Evolutionary conservation across 1,139 yeast genomes (phyloP), one percentile per base, ranked within the genome.

Genomic region (Zygoascus hellenicus): DNA sequence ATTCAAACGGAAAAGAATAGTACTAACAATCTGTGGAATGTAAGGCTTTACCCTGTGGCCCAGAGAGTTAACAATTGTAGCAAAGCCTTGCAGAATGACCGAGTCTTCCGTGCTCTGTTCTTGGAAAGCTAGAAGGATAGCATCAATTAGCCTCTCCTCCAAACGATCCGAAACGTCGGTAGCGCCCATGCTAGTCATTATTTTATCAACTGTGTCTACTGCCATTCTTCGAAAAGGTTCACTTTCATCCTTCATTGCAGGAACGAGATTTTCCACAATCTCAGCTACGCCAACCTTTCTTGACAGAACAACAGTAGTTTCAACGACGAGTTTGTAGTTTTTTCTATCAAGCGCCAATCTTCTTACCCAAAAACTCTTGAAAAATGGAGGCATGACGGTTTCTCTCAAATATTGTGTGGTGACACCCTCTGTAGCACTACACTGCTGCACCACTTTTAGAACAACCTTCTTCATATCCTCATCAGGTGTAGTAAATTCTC

Each of bases 401-500:
- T 70, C 72, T 34, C 68, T 65, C 19, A 81, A 59, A 48, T 72
- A 72, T 13, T 57, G 60, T 7, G 74, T 69, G 4, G 78, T 74
- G 15, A 80, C 71, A 10, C 77, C 76, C 13, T 77, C 79, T 1
- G 81, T 69, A 2, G 69, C 63, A 26, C 80, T 66, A 56, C 84
- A 77, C 53, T 79, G 81, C 51, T 77, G 81, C 13, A 81, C 66
- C 7, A 80, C 82, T 32, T 69, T 69, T 46, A 92, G 66, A 3
- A 90, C 83, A 0, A 92, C 77, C 53, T 77, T 77, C 58, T 80
- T 80, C 94, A 92, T 85, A 48, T 90, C 97, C 53, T 87, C 96
- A 59, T 89, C 96, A 0, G 95, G 90, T 0, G 95, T 78, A 35
- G 72, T 66, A 58, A 88, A 86, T 62, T 90, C 96, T 48, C 94